phyloP scores from a whole-genome alignment of 2,329 filamentous ascomycete species.

The Alternaria sp. region DNA sequence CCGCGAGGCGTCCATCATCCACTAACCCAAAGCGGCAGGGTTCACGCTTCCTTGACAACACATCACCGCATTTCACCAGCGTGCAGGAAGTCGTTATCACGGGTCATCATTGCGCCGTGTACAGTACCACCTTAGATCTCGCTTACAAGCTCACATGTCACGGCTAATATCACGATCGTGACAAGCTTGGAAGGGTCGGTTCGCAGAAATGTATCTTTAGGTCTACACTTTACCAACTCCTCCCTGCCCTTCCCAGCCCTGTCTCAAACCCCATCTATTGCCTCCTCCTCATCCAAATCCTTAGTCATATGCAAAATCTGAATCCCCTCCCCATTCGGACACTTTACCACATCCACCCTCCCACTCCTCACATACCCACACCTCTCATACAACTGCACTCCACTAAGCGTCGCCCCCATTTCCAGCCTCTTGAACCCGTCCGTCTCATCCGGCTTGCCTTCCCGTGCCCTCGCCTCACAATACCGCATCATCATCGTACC shows the following conservation, averaged over 20 bases:
- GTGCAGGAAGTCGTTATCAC: neutral
- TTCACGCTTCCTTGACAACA: conserved; percentile 3
- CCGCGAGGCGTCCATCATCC: conserved; percentile 16
- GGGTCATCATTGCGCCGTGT: neutral
- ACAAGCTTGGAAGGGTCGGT: neutral
- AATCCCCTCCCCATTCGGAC: conserved; percentile 43
- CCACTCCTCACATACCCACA: conserved; percentile 46
- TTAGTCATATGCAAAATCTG: conserved; percentile 45
- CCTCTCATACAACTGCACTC: conserved; percentile 42
- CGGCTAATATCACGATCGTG: neutral
- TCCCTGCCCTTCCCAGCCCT: neutral
- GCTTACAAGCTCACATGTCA: neutral
- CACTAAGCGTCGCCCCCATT: conserved; percentile 46
- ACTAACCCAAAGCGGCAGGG: conserved; percentile 6
- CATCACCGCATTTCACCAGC: conserved; percentile 13
- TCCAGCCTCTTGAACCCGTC: conserved; percentile 38
- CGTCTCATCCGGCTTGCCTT: conserved; percentile 17
- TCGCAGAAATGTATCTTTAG: neutral
- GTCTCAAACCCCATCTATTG: neutral
- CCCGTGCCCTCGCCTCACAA: conserved; percentile 37
- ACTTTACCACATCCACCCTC: conserved; percentile 38
- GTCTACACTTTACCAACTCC: neutral
- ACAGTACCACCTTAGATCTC: neutral
- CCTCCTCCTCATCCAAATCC: conserved; percentile 20
- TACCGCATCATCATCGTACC: conserved; percentile 49